Evolutionary conservation across 352 stramenopile genomes (phyloP).

Genomic region (Pythium aquatile): DNA sequence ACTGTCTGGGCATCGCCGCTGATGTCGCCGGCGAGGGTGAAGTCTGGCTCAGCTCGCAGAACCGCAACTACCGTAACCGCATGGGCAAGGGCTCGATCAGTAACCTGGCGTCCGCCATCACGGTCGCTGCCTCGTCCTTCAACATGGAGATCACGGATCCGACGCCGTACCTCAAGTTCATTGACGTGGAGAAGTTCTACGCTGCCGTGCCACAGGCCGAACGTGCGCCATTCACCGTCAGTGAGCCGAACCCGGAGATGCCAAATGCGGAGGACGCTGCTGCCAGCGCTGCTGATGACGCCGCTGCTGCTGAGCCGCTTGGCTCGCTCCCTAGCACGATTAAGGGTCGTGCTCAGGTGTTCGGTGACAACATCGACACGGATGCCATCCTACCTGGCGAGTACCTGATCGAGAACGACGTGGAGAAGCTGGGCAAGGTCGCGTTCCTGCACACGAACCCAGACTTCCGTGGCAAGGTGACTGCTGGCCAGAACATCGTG

Average conservation of each 20-base stretch:
- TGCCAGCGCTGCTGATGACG: conserved; percentile 26
- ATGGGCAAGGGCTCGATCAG: conserved; percentile 83
- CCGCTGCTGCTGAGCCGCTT: conserved; percentile 29
- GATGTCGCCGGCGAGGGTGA: conserved; percentile 80
- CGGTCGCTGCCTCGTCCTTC: conserved; percentile 82
- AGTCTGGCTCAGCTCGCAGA: conserved; percentile 82
- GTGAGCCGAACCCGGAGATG: conserved; percentile 56
- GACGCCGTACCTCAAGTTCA: conserved; percentile 66
- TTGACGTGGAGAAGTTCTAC: conserved; percentile 70
- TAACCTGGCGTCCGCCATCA: conserved; percentile 79
- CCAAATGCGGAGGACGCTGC: conserved; percentile 22
- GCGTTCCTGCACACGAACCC: conserved; percentile 85
- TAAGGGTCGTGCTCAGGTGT: conserved; percentile 71
- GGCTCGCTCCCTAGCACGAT: conserved; percentile 42
- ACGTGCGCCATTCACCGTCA: conserved; percentile 41
- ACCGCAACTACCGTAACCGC: conserved; percentile 87
- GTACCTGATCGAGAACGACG: conserved; percentile 83
- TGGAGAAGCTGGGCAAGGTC: conserved; percentile 80
- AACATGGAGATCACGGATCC: conserved; percentile 78
- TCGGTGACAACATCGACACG: conserved; percentile 89
- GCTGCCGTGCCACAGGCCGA: conserved; percentile 52
- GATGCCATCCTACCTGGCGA: conserved; percentile 84
- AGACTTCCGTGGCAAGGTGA: conserved; percentile 84
- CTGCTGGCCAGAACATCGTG: conserved; percentile 63
- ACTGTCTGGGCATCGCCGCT: conserved; percentile 80